Conservation (phyloP, 108 stramenopile species). For the Fragilariopsis cylindrus region DNA sequence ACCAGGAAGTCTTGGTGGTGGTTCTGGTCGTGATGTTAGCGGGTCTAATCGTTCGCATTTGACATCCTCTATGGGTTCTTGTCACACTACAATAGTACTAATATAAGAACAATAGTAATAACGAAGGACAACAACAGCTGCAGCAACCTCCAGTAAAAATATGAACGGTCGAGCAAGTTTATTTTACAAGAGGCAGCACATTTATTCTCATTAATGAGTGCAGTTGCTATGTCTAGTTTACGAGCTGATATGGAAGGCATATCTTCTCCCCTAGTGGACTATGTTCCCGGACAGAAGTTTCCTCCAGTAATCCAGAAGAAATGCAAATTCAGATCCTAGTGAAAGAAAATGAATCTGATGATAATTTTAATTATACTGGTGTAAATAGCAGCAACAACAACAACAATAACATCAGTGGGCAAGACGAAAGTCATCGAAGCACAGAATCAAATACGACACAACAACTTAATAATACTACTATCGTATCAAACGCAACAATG, state of each 20-base stretch:
- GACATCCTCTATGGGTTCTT: too few relatives aligned
- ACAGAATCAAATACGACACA: not conserved
- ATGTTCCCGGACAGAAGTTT: slow-evolving; percentile 53
- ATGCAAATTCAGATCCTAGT: slow-evolving; percentile 30
- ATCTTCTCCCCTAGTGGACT: slow-evolving; percentile 56
- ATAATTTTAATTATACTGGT: not conserved
- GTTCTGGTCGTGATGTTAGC: too few relatives aligned
- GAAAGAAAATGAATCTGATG: slow-evolving; percentile 1
- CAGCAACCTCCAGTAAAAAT: not conserved
- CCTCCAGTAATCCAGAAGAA: slow-evolving; percentile 52
- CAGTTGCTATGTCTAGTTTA: slow-evolving; percentile 68
- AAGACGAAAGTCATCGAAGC: not conserved
- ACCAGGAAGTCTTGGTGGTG: too few relatives aligned
- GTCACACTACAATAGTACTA: too few relatives aligned
- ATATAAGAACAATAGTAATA: too few relatives aligned
- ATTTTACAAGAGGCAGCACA: slow-evolving; percentile 78
- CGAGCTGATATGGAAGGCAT: slow-evolving; percentile 62
- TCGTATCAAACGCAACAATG: not conserved
- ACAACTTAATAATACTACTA: not conserved
- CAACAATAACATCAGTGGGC: not conserved
- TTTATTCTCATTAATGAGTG: slow-evolving; percentile 56
- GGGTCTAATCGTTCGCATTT: too few relatives aligned
- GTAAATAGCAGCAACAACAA: not conserved
- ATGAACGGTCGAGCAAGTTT: slow-evolving; percentile 17
- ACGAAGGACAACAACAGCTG: too few relatives aligned